A percentile compares a stretch with the other conserved stretches of the same genome.
phyloP scores from a whole-genome alignment of 2,329 filamentous ascomycete genomes.

The Penicillium sp. region DNA sequence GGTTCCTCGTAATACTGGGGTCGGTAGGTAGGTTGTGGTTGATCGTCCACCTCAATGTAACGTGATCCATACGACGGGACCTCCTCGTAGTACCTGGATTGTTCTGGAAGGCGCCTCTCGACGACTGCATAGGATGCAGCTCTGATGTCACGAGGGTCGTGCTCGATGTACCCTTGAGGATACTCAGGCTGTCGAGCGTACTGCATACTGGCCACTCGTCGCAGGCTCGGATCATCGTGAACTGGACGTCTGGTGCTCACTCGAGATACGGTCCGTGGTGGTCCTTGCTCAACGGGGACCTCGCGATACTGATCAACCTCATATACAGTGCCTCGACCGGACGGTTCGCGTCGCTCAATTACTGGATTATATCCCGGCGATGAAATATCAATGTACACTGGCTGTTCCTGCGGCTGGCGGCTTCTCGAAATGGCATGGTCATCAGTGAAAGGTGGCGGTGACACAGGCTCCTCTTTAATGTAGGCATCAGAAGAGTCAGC shows the following conservation, averaged over 20 bases:
- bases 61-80: conserved; percentile 32
- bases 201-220: conserved; percentile 49
- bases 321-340: conserved; percentile 32
- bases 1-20: conserved; percentile 44
- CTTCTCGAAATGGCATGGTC: conserved; percentile 38
- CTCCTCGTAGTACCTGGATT: conserved; percentile 42
- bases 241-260: conserved; percentile 36
- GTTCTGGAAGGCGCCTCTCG: conserved; percentile 39
- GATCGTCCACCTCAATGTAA: conserved; percentile 40
- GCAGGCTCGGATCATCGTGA: conserved; percentile 47
- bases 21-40: conserved; percentile 36
- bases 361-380: conserved; percentile 42
- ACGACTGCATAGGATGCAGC: conserved; percentile 43
- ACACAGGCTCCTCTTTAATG: conserved; percentile 64
- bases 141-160: conserved; percentile 39
- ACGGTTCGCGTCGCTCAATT: conserved; percentile 34
- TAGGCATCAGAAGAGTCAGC: conserved; percentile 47
- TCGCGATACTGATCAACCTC: conserved; percentile 38
- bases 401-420: conserved; percentile 40
- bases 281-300: conserved; percentile 31
- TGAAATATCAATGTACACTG: conserved; percentile 50
- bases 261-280: conserved; percentile 42
- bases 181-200: conserved; percentile 45
- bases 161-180: conserved; percentile 46
- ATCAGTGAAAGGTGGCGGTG: conserved; percentile 57